Evolutionary conservation across 2,329 filamentous ascomycete species (phyloP).

Genomic region (Monosporascus sp.): DNA sequence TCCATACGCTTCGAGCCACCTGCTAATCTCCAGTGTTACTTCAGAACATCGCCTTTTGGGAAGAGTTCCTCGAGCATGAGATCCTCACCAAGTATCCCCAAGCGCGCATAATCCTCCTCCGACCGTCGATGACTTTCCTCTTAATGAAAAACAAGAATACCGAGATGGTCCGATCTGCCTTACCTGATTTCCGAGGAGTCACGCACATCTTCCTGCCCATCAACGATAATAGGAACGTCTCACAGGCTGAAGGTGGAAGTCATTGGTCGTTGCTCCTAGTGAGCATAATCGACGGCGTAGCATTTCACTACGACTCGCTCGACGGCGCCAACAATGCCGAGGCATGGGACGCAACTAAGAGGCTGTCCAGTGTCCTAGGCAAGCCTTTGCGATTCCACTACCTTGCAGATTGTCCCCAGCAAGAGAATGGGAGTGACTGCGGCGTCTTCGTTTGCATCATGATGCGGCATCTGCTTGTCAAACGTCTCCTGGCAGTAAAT

Average conservation of each 20-base stretch:
- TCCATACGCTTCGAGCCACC: neutral
- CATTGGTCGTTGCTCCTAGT: conserved; percentile 96
- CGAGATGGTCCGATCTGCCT: conserved; percentile 54
- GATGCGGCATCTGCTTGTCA: conserved; percentile 90
- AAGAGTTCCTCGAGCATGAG: conserved; percentile 92
- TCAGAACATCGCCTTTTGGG: conserved; percentile 94
- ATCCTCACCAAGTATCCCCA: conserved; percentile 73
- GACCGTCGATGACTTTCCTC: conserved; percentile 88
- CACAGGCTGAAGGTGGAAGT: conserved; percentile 77
- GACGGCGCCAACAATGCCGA: conserved; percentile 69
- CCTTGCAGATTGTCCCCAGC: conserved; percentile 79
- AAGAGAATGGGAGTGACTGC: conserved; percentile 89
- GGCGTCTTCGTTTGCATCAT: conserved; percentile 93
- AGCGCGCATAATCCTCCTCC: conserved; percentile 82
- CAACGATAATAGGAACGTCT: conserved; percentile 77
- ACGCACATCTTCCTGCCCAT: conserved; percentile 95
- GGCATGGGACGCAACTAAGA: conserved; percentile 62
- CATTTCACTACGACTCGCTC: conserved; percentile 95
- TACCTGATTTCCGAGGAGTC: conserved; percentile 73
- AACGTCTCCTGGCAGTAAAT: conserved; percentile 72
- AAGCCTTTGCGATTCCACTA: conserved; percentile 69
- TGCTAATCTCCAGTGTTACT: conserved; percentile 18
- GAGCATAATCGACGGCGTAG: conserved; percentile 78
- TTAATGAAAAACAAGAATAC: conserved; percentile 68
- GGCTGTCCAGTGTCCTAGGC: conserved; percentile 63